phyloP scores from a whole-genome alignment of 2,329 filamentous ascomycete species.

The Cladosporium phlei region DNA sequence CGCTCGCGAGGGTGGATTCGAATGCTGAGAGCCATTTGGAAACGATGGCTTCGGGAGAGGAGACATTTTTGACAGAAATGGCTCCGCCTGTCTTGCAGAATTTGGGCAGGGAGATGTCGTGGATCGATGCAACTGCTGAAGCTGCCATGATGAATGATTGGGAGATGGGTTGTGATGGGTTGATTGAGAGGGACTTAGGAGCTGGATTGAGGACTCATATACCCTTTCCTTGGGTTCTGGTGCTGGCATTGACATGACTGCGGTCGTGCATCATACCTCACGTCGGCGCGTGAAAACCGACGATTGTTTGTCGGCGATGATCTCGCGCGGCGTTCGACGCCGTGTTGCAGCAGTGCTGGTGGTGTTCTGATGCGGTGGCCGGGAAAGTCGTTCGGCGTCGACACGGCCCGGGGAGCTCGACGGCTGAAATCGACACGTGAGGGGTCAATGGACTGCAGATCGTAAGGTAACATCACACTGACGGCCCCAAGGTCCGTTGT shows the following conservation, averaged over 20 bases:
- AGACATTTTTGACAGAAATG: constrained; percentile 11
- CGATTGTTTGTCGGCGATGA: no score
- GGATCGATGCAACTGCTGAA: constrained; percentile 13
- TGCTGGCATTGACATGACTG: background rate
- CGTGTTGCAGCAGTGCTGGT: no score
- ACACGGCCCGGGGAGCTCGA: constrained; percentile 5
- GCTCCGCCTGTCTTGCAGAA: constrained; percentile 22
- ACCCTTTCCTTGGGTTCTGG: background rate
- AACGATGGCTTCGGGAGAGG: constrained; percentile 22
- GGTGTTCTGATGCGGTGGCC: no score
- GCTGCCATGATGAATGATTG: background rate
- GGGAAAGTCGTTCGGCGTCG: background rate
- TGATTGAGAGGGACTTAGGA: background rate
- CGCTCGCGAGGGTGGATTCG: constrained; percentile 21
- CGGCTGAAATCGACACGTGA: no score
- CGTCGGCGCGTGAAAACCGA: no score
- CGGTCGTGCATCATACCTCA: background rate
- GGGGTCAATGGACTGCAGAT: no score
- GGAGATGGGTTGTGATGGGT: background rate
- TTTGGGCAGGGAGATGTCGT: constrained; percentile 27
- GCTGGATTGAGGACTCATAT: background rate
- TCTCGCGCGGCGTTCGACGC: no score
- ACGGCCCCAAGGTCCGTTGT: no score
- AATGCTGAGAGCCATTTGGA: constrained; percentile 30
- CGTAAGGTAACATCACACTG: no score